Conservation (phyloP, 805 yeast genomes). For the Ogataea ganodermae region DNA sequence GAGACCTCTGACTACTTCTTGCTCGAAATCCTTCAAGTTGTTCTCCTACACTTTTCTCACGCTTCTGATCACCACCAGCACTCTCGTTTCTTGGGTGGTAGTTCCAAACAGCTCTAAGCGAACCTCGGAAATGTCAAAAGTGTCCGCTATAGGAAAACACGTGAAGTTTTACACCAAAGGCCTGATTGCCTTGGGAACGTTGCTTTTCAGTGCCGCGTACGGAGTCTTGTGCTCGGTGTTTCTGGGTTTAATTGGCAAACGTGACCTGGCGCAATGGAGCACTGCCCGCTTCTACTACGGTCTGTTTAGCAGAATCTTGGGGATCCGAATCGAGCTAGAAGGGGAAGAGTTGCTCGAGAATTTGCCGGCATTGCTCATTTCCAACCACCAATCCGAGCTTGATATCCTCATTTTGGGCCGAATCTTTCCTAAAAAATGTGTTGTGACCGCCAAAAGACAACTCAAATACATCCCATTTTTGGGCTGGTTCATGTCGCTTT, state of each 20-base stretch:
- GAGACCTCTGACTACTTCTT: not conserved
- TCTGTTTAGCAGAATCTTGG: slow-evolving; percentile 60
- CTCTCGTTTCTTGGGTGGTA: slow-evolving; percentile 18
- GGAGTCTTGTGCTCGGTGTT: slow-evolving; percentile 77
- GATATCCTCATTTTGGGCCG: slow-evolving; percentile 83
- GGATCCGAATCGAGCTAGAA: slow-evolving; percentile 68
- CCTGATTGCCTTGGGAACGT: slow-evolving; percentile 50
- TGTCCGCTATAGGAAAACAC: slow-evolving; percentile 27
- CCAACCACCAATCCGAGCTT: slow-evolving; percentile 90
- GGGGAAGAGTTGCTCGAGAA: slow-evolving; percentile 60
- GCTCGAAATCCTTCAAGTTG: slow-evolving; percentile 10
- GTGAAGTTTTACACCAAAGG: slow-evolving; percentile 61
- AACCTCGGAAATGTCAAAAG: slow-evolving; percentile 15
- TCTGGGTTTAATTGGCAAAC: slow-evolving; percentile 69
- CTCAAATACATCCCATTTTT: slow-evolving; percentile 83
- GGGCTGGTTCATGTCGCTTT: slow-evolving; percentile 95
- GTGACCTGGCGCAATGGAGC: slow-evolving; percentile 81
- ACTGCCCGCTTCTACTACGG: slow-evolving; percentile 82
- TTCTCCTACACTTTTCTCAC: slow-evolving; percentile 12
- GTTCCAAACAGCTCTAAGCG: slow-evolving; percentile 19
- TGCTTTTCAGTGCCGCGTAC: slow-evolving; percentile 64
- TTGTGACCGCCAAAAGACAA: slow-evolving; percentile 89
- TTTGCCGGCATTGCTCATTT: slow-evolving; percentile 75
- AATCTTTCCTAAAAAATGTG: slow-evolving; percentile 83
- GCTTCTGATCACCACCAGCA: slow-evolving; percentile 10